Base-by-base conservation (phyloP, 768 basidiomycete genomes). In the Psilocybe azurescens region DNA sequence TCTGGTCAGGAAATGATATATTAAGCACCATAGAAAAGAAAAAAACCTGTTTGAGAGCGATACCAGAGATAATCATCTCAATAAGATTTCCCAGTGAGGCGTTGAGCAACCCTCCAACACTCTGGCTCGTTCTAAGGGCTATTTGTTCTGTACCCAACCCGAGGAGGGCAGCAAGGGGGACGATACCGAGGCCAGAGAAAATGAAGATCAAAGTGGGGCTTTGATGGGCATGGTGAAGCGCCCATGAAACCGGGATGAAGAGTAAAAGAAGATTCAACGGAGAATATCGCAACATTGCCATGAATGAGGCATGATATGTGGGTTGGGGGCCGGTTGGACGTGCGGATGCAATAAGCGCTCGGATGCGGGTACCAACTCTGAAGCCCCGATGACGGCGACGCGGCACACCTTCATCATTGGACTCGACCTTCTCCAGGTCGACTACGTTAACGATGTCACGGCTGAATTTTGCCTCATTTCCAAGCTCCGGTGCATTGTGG, bases 111-210 rank as follows among this genome's bases (percentile, higher is more conserved):
- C 84, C 85, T 56, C 84, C 83, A 14, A 85, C 72, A 39, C 82
- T 82, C 61, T 82, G 79, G 47, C 75, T 79, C 30, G 81, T 81
- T 56, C 79, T 75, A 20, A 83, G 63, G 0, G 83, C 82, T 28
- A 84, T 80, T 68, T 84, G 80, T 67, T 85, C 84, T 0, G 84
- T 86, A 36, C 82, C 83, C 49, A 84, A 77, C 3, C 82, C 83
- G 32, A 84, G 75, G 32, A 85, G 69, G 11, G 80, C 83, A 30
- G 83, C 83, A 39, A 85, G 77, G 1, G 83, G 85, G 50, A 85
- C 74, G 68, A 85, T 81, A 5, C 79, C 79, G 39, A 86, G 74
- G 61, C 79, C 76, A 3, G 80, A 81, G 59, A 80, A 81, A 30
- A 82, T 65, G 70, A 85, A 86, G 56, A 81, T 73, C 56, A 81